These are phyloP conservation scores for Letharia columbiana DNA, from an alignment of 495 filamentous ascomycete species.

Conservation along the genomic window DNA sequence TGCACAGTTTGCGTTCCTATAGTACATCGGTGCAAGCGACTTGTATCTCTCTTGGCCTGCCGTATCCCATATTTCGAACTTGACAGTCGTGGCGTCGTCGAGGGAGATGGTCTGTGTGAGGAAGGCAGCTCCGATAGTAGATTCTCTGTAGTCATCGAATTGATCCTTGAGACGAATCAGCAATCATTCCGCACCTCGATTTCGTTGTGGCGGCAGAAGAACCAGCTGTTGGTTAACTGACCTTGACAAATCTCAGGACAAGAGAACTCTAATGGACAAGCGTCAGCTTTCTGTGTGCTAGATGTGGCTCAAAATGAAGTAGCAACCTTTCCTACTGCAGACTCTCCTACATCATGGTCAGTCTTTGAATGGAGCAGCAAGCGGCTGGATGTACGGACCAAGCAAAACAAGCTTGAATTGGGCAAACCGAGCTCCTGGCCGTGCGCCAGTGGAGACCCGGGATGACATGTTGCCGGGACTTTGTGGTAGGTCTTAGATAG, in stretches of 20 bases:
- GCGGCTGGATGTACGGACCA: constrained; percentile 47
- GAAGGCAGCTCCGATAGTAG: constrained; percentile 97
- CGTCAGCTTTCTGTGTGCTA: constrained; percentile 30
- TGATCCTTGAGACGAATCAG: constrained; percentile 59
- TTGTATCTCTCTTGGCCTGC: constrained; percentile 98
- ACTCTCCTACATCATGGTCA: constrained; percentile 65
- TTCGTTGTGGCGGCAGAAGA: constrained; percentile 2
- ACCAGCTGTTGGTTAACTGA: constrained; percentile 33
- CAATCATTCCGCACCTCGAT: not conserved
- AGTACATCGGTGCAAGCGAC: constrained; percentile 98
- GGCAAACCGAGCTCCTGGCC: constrained; percentile 78
- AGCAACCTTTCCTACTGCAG: constrained; percentile 90
- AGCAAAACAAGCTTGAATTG: constrained; percentile 98
- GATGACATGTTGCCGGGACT: constrained; percentile 56
- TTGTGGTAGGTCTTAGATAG: not conserved
- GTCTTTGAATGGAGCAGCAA: constrained; percentile 24
- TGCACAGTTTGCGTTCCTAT: constrained; percentile 96
- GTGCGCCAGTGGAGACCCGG: constrained; percentile 65
- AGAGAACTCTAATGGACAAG: constrained; percentile 68
- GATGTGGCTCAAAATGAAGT: constrained; percentile 19
- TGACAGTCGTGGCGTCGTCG: constrained; percentile 95
- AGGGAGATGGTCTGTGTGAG: constrained; percentile 96
- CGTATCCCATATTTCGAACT: constrained; percentile 99
- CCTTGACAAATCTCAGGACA: constrained; percentile 96
- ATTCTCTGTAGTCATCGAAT: constrained; percentile 99